phyloP scores from a whole-genome alignment of 441 rosid species.

The Croton laevigatus region DNA sequence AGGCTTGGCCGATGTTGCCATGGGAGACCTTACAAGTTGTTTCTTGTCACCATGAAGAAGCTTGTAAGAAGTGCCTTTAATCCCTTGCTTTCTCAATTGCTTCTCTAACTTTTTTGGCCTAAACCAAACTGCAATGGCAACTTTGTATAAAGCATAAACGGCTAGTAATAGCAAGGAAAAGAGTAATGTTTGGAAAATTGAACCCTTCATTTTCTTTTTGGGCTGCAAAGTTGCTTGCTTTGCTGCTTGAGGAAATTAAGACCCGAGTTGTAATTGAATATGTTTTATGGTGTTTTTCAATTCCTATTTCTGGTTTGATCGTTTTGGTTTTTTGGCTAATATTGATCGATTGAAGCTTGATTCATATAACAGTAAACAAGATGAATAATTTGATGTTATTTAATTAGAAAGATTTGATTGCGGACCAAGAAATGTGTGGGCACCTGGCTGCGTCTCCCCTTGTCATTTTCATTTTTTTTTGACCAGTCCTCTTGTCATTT shows the following conservation, averaged over 20 bases:
- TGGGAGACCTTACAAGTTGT: constrained; percentile 2
- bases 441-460: background rate
- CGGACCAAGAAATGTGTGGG: background rate
- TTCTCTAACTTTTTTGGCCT: constrained; percentile 21
- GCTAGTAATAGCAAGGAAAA: constrained; percentile 1
- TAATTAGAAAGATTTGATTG: background rate
- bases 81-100: constrained; percentile 23
- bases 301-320: background rate
- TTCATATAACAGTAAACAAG: no score
- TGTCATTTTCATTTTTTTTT: no score
- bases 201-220: constrained; percentile 8
- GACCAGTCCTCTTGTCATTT: no score
- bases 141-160: constrained; percentile 8
- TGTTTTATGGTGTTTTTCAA: background rate
- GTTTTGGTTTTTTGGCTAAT: background rate
- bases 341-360: background rate
- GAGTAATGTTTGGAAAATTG: background rate
- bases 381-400: no score
- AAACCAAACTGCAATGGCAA: constrained; percentile 8
- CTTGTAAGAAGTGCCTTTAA: constrained; percentile 21
- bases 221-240: background rate
- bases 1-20: constrained; percentile 23
- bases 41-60: constrained; percentile 11
- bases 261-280: background rate
- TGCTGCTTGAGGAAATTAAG: background rate